Percentiles rank a stretch among this genome's conserved stretches.
Conservation (phyloP, 108 stramenopile species). For the Heterococcus sp. region DNA sequence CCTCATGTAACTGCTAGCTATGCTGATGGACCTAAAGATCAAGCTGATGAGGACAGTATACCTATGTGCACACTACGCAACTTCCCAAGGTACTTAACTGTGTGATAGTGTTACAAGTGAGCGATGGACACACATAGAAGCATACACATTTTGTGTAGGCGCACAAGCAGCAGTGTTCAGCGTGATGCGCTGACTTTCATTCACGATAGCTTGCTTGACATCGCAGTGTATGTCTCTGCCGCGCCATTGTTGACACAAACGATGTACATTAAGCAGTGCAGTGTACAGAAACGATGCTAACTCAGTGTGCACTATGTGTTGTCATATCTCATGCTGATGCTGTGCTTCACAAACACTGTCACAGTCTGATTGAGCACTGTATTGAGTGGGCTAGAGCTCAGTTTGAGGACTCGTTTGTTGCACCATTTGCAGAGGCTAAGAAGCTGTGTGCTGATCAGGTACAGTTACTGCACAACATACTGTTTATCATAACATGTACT, state of each 20-base stretch:
- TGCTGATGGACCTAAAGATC: slow-evolving; percentile 70
- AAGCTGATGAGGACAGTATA: slow-evolving; percentile 67
- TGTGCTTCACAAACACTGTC: slow-evolving; percentile 47
- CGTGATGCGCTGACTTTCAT: no score
- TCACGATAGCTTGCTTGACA: no score
- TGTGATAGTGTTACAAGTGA: no score
- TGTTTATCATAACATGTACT: no score
- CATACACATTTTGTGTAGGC: no score
- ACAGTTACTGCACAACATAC: no score
- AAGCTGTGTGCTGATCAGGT: slow-evolving; percentile 50
- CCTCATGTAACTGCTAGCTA: slow-evolving; percentile 74
- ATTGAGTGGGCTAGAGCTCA: slow-evolving; percentile 76
- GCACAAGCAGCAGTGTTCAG: no score
- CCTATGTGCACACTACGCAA: slow-evolving; percentile 78
- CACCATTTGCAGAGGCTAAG: slow-evolving; percentile 42
- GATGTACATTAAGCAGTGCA: no score
- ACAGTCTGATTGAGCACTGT: slow-evolving; percentile 77
- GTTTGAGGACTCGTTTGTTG: slow-evolving; percentile 60
- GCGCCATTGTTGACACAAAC: no score
- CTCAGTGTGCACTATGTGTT: not conserved
- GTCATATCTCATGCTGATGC: not conserved
- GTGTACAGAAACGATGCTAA: not conserved
- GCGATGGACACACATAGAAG: no score
- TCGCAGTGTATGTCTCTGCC: no score
- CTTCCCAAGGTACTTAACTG: slow-evolving; percentile 50